Evolutionary conservation across 306 rosid species (phyloP), one percentile per base, ranked within the genome.

Genomic region (Vigna nakashimae): DNA sequence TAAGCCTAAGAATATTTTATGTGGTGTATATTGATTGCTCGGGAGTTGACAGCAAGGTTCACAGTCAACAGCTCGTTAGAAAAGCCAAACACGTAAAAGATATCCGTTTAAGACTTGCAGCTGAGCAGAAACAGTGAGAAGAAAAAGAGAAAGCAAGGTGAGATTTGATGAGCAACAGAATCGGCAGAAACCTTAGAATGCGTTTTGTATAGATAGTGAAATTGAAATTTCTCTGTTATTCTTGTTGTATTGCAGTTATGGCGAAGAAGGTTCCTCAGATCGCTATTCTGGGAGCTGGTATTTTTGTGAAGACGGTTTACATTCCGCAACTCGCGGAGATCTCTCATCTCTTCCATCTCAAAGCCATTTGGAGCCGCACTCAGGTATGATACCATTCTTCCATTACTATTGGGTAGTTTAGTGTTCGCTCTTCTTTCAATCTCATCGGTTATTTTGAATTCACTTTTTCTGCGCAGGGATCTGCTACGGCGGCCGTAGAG

Each of bases 261-360:
- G 87, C 82, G 78, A 81, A 78, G 68, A 75, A 70, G 56, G 53
- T 56, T 51, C 83, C 86, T 38, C 78, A 87, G 86, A 92, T 94
- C n/a, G 97, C 97, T 45, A 92, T 94, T 73, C 59, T 89, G 24
- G 98, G 98, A 88, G 98, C 95, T 57, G 98, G 98, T 20, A 87
- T 82, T 22, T 92, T 94, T 34, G 97, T 94, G 52, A 89, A 65
- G 90, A 84, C 53, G 75, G 97, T 90, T 77, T 94, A 91, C 89
- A 78, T 94, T 84, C 98, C 98, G 0, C 83, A 94, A 79, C 92
- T 92, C 74, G 79, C 93, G 7, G 95, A 94, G 90, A 90, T 94
- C 87, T 84, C 92, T 9, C 43, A 89, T 80, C 95, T 92, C 73
- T 71, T 94, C 67, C 1, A 12, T 16, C 86, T 94, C 43, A 90